Evolutionary conservation across 805 yeast species (phyloP).

Genomic region (Pichia kluyveri): DNA sequence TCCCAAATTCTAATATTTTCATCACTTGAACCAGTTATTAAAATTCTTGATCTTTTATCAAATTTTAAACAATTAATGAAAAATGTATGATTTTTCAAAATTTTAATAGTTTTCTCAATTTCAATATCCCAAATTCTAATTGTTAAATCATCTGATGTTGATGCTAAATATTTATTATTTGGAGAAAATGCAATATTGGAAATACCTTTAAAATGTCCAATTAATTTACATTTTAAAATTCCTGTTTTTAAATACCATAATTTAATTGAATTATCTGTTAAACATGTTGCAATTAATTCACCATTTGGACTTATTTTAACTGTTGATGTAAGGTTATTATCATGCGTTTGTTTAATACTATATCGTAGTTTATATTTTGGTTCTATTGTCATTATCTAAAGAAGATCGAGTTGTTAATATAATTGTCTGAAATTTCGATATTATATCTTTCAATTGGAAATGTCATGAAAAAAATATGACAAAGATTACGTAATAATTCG

Average conservation of each 20-base stretch:
- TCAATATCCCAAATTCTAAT: constrained; percentile 62
- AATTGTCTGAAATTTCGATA: too few relatives aligned
- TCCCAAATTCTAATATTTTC: constrained; percentile 93
- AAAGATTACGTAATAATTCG: too few relatives aligned
- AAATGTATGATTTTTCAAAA: constrained; percentile 72
- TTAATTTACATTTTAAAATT: constrained; percentile 24
- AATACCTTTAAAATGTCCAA: constrained; percentile 63
- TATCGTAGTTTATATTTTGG: constrained; percentile 10
- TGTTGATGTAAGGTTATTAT: constrained; percentile 28
- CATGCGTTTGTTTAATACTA: constrained; percentile 8
- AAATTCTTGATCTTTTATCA: constrained; percentile 64
- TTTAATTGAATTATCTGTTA: constrained; percentile 50
- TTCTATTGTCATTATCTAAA: not conserved
- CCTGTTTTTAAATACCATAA: constrained; percentile 41
- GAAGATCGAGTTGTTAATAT: too few relatives aligned
- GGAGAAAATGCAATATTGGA: constrained; percentile 76
- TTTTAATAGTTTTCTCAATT: constrained; percentile 39
- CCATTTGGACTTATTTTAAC: constrained; percentile 60
- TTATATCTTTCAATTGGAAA: too few relatives aligned
- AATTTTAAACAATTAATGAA: constrained; percentile 69
- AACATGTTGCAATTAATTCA: constrained; percentile 42
- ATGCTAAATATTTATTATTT: constrained; percentile 60
- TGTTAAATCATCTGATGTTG: constrained; percentile 81
- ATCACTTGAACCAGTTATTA: constrained; percentile 80
- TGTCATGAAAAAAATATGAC: too few relatives aligned